phyloP scores from a whole-genome alignment of 2,329 filamentous ascomycete species.

The Sporothrix pallida region DNA sequence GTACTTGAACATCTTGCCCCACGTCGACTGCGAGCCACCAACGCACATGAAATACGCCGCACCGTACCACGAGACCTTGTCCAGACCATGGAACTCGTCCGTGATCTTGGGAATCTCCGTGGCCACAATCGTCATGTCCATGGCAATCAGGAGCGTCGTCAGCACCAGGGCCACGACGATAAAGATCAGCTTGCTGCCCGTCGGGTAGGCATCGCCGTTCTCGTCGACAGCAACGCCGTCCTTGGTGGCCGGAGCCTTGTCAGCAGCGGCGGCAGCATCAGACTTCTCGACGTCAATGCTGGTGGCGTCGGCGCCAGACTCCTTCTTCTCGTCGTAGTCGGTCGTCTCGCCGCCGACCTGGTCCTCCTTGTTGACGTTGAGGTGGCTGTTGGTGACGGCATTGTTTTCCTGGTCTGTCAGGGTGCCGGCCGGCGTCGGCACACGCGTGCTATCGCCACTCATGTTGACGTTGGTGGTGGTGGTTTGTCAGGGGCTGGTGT shows the following conservation, averaged over 20 bases:
- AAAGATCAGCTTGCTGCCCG: constrained; percentile 49
- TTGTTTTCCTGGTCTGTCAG: not conserved
- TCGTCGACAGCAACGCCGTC: not conserved
- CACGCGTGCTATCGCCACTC: constrained; percentile 21
- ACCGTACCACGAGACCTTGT: constrained; percentile 65
- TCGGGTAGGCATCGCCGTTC: constrained; percentile 47
- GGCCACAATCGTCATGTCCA: constrained; percentile 62
- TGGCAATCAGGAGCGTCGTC: constrained; percentile 55
- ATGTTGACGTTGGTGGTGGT: not conserved
- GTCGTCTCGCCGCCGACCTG: constrained; percentile 12
- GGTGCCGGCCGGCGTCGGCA: constrained; percentile 19
- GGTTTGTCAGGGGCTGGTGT: not conserved
- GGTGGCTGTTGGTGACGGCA: not conserved
- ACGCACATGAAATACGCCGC: constrained; percentile 59
- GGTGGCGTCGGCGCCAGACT: constrained; percentile 29
- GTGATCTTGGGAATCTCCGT: constrained; percentile 64
- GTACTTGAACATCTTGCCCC: constrained; percentile 58
- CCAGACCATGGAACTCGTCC: constrained; percentile 57
- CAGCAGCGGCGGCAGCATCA: not conserved
- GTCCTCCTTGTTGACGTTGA: not conserved
- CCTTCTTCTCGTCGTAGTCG: constrained; percentile 30
- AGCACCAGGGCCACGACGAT: constrained; percentile 56
- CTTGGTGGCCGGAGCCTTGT: not conserved
- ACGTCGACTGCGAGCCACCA: constrained; percentile 53
- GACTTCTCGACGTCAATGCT: constrained; percentile 27